phyloP scores from a whole-genome alignment of 495 filamentous ascomycete genomes.

The Hyphodiscus hymeniophilus region DNA sequence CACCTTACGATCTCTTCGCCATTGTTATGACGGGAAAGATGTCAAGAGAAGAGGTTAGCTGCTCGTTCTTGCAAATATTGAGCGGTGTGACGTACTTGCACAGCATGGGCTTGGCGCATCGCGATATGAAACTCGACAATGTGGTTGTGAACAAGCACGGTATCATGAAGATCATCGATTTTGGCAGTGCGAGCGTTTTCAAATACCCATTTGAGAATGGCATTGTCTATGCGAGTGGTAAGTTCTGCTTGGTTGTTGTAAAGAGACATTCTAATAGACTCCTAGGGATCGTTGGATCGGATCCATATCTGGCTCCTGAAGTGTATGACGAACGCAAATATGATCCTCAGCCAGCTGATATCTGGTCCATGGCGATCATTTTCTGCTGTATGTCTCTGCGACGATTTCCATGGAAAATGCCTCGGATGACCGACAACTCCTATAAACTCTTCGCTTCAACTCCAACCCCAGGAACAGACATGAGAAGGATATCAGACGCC shows the following conservation, averaged over 20 bases:
- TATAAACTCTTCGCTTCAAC: constrained; percentile 84
- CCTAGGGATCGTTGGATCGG: constrained; percentile 90
- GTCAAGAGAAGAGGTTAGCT: constrained; percentile 82
- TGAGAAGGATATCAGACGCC: constrained; percentile 29
- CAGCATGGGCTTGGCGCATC: constrained; percentile 90
- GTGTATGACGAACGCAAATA: constrained; percentile 94
- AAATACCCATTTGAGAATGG: constrained; percentile 95
- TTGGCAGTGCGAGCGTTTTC: constrained; percentile 95
- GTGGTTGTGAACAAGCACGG: constrained; percentile 94
- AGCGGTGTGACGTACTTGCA: constrained; percentile 97
- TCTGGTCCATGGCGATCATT: constrained; percentile 98
- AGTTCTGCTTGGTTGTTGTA: constrained; percentile 25
- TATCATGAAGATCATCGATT: constrained; percentile 99
- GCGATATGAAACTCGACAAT: constrained; percentile 96
- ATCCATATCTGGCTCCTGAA: constrained; percentile 94
- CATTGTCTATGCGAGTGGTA: constrained; percentile 79
- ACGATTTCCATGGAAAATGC: constrained; percentile 96
- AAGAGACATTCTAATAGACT: constrained; percentile 19
- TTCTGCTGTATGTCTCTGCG: constrained; percentile 98
- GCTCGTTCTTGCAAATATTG: constrained; percentile 89
- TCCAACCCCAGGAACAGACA: constrained; percentile 44
- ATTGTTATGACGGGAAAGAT: constrained; percentile 99
- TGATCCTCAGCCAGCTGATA: constrained; percentile 87
- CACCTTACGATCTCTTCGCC: constrained; percentile 94
- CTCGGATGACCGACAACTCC: constrained; percentile 84